phyloP scores from a whole-genome alignment of 768 basidiomycete genomes.

The Hydnum rufescens region DNA sequence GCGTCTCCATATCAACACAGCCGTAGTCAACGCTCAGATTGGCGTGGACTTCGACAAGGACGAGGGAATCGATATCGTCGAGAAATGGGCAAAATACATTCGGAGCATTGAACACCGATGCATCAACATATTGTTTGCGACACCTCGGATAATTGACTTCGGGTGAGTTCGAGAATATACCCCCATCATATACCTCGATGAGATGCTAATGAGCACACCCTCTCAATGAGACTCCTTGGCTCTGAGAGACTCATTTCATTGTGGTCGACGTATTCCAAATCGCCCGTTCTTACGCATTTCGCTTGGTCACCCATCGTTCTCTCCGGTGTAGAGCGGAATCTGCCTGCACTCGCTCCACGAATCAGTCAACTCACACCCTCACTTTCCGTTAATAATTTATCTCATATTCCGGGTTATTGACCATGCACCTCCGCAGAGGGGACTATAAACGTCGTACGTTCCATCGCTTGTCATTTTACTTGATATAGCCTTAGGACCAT shows the following conservation, averaged over 20 bases:
- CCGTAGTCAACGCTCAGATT: conserved; percentile 16
- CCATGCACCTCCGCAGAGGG: conserved; percentile 9
- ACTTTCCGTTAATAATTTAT: too few relatives aligned
- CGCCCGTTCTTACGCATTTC: conserved; percentile 28
- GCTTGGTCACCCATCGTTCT: conserved; percentile 44
- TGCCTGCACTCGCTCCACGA: conserved; percentile 9
- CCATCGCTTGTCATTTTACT: not conserved
- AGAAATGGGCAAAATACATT: not conserved
- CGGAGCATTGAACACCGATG: not conserved
- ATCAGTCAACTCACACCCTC: not conserved
- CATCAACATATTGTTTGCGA: not conserved
- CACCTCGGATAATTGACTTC: conserved; percentile 29
- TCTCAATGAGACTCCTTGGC: conserved; percentile 23
- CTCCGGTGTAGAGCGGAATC: conserved; percentile 28
- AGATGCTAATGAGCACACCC: too few relatives aligned
- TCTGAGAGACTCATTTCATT: conserved; percentile 22
- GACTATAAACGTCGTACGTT: conserved; percentile 5
- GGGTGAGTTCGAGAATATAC: too few relatives aligned
- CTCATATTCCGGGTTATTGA: conserved; percentile 6
- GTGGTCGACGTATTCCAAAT: conserved; percentile 26
- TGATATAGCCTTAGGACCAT: too few relatives aligned
- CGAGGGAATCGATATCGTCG: not conserved
- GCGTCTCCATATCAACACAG: conserved; percentile 15
- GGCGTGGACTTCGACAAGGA: conserved; percentile 8
- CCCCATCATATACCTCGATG: too few relatives aligned